A percentile compares a stretch with the other conserved stretches of the same genome.
phyloP scores from a whole-genome alignment of 352 stramenopile species.

The Globisporangium uncinulatum region DNA sequence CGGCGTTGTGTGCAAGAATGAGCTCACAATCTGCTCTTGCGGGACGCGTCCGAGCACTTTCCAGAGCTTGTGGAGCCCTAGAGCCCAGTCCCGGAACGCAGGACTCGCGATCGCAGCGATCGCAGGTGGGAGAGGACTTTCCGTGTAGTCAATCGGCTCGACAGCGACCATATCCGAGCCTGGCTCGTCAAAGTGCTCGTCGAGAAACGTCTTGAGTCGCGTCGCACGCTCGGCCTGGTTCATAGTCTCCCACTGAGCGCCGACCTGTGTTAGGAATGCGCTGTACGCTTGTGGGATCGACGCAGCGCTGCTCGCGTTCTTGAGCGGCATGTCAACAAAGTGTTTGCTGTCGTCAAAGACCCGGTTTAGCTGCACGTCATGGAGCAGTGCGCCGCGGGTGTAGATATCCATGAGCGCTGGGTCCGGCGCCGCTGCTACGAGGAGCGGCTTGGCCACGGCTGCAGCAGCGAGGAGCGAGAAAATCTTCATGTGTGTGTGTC shows the following conservation, averaged over 20 bases:
- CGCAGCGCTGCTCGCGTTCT: conserved; percentile 60
- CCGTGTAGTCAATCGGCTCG: conserved; percentile 65
- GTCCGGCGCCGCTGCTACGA: too few relatives aligned
- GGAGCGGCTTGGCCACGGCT: too few relatives aligned
- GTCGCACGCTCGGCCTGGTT: conserved; percentile 31
- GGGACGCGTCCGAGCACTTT: conserved; percentile 54
- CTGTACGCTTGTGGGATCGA: conserved; percentile 24
- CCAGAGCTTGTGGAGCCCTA: conserved; percentile 73
- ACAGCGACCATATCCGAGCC: conserved; percentile 69
- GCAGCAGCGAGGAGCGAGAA: too few relatives aligned
- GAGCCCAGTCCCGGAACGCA: conserved; percentile 56
- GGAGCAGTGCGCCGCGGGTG: conserved; percentile 55
- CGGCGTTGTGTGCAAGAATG: conserved; percentile 43
- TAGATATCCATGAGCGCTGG: conserved; percentile 58
- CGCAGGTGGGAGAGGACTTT: conserved; percentile 38
- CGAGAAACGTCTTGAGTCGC: conserved; percentile 58
- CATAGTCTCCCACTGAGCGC: conserved; percentile 45
- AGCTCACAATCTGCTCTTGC: conserved; percentile 43
- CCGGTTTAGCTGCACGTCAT: conserved; percentile 59
- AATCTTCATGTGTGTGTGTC: too few relatives aligned
- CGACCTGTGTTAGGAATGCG: too few relatives aligned
- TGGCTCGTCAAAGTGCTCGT: conserved; percentile 75
- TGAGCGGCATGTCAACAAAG: conserved; percentile 93
- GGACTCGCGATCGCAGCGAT: conserved; percentile 46
- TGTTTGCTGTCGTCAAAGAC: conserved; percentile 90